Evolutionary conservation across 306 rosid genomes (phyloP).

Genomic region (Gillenia trifoliata): DNA sequence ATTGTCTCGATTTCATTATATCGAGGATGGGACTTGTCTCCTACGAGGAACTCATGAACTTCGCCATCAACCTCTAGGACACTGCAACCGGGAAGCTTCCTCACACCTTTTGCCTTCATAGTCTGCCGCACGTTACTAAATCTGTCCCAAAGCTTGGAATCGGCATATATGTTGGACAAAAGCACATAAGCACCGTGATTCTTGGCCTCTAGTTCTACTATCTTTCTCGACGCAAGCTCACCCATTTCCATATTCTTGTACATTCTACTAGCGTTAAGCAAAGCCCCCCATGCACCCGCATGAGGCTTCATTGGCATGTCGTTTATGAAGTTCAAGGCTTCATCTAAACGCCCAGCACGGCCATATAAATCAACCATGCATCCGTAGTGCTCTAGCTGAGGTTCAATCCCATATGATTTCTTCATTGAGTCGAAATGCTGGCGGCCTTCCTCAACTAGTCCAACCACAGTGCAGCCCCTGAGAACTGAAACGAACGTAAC

Average conservation of each 20-base stretch:
- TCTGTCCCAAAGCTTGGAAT: constrained; percentile 45
- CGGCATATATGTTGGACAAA: constrained; percentile 58
- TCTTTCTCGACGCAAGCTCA: constrained; percentile 39
- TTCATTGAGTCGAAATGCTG: constrained; percentile 48
- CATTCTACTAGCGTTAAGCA: constrained; percentile 58
- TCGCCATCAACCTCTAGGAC: constrained; percentile 60
- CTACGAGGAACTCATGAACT: constrained; percentile 59
- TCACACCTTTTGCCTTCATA: constrained; percentile 51
- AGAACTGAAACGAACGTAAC: constrained; percentile 44
- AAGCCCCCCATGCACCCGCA: constrained; percentile 61
- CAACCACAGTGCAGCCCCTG: constrained; percentile 57
- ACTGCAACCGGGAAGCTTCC: constrained; percentile 63
- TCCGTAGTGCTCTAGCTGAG: constrained; percentile 55
- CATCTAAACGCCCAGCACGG: constrained; percentile 49
- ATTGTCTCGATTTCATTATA: constrained; percentile 41
- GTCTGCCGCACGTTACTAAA: constrained; percentile 31
- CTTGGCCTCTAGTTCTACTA: constrained; percentile 49
- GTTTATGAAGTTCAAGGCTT: constrained; percentile 51
- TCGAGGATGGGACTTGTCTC: constrained; percentile 52
- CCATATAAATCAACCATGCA: constrained; percentile 62
- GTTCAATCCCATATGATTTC: constrained; percentile 40
- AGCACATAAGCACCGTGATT: constrained; percentile 54
- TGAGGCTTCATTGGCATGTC: constrained; percentile 62
- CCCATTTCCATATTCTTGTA: constrained; percentile 43
- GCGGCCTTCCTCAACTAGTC: constrained; percentile 50